Evolutionary conservation across 1,139 yeast species (phyloP), one percentile per base, ranked within the genome.

Genomic region (Meyerozyma guilliermondii): DNA sequence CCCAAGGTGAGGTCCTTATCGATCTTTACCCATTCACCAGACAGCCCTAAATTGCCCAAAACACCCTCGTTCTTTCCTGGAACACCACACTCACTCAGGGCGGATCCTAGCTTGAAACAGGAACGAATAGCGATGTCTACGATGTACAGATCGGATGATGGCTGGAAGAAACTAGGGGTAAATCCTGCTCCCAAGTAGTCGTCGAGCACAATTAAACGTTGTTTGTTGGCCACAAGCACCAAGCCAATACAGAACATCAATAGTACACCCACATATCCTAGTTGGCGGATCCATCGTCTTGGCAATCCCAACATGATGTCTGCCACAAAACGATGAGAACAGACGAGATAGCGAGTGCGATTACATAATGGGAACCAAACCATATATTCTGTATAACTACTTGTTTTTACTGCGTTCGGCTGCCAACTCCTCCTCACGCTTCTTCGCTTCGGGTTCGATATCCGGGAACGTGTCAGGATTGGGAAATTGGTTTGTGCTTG

Each of bases 91-190:
- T 45, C 46, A 3, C 58, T 50, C 28, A 50, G 52, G 5, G 57
- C 58, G 9, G 57, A 48, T 40, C 57, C 59, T 40, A 63, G 40
- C 34, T 53, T 56, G 41, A 52, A 54, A 49, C 77, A 71, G n/a
- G 52, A 54, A 13, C 55, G 60, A 10, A 71, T 50, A 38, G 63
- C 50, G 7, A 71, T 50, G 49, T 71, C 76, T 8, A 69, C 53
- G n/a, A 71, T 53, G 46, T 59, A 70, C 42, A 57, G 50, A 45
- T 67, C 70, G 6, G 71, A 58, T 2, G 63, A 53, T 6, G 75
- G 76, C 48, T 69, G 74, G 54, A 70, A 68, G 51, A 64, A 71
- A 11, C 62, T 51, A 1, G 75, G 74, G 4, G 69, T 58, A 31
- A 65, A 47, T 31, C 58, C 55, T 17, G 51, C 48, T 1, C 71